Evolutionary conservation across 78 protist genomes (phyloP), one percentile per base, ranked within the genome.

Genomic region (Dictyostelium purpureum): DNA sequence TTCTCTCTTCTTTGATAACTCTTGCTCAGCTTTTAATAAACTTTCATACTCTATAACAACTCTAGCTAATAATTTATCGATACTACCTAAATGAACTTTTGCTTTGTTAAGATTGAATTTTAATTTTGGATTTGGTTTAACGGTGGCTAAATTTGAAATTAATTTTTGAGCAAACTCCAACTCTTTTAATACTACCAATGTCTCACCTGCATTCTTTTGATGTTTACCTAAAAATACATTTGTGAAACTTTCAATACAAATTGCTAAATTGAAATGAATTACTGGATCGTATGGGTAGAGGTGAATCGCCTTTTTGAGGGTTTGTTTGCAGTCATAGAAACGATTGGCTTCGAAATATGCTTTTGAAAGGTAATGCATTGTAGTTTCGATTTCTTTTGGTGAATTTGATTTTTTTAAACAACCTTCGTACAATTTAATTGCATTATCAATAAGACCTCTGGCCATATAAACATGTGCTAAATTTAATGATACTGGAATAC

Each of bases 341-440:
- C 89, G 12, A 14, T 63, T 51, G 1, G 61, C 82, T 11, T 81
- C 92, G 54, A 51, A 77, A 63, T 76, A 71, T 4, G 93, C 96
- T 9, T 95, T 95, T 11, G 96, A 69, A 9, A 95, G 35, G 56
- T 90, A 94, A 10, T 71, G 37, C 0, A 71, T 43, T 35, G 91
- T 40, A 3, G 26, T 6, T 33, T 85, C 92, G 2, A 59, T 56
- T 26, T 90, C 94, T 51, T 75, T 82, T 5, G 63, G 37, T 16
- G 65, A 12, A n/a, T 28, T 77, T 40, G 76, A 71, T 67, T 71
- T 87, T 90, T 71, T 69, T 40, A 89, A n/a, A 79, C 96, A 92
- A 45, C 80, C 83, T 37, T 95, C 90, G 57, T 91, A 88, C 79
- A 95, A 43, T 40, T 42, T 59, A 47, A 78, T 79, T 19, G 97